phyloP scores from a whole-genome alignment of 2,329 filamentous ascomycete genomes.

The Venturiaceae sp. region DNA sequence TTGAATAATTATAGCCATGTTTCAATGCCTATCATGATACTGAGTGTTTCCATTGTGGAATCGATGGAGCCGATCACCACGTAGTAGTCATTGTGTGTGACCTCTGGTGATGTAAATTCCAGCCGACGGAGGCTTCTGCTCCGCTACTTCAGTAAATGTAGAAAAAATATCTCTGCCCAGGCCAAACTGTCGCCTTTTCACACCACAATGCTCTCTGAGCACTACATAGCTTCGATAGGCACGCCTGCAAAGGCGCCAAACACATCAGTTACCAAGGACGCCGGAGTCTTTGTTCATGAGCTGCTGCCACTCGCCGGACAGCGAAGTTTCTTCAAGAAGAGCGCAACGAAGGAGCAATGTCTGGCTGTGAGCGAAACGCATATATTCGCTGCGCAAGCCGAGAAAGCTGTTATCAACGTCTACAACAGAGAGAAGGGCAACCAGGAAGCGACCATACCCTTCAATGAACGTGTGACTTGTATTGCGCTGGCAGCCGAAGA shows the following conservation, averaged over 20 bases:
- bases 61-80: no score
- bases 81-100: no score
- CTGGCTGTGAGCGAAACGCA: conserved; percentile 74
- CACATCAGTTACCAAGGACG: conserved; percentile 55
- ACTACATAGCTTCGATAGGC: conserved; percentile 5
- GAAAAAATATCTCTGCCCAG: no score
- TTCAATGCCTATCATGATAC: no score
- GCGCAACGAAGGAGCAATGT: conserved; percentile 67
- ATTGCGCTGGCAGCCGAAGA: conserved; percentile 55
- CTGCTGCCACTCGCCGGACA: conserved; percentile 69
- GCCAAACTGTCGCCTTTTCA: neutral
- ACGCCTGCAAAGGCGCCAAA: conserved; percentile 12
- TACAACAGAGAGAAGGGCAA: conserved; percentile 77
- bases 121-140: no score
- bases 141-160: no score
- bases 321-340: conserved; percentile 82
- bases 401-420: conserved; percentile 87
- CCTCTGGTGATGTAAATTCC: no score
- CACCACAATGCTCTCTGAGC: conserved; percentile 7
- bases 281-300: conserved; percentile 78
- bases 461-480: conserved; percentile 77
- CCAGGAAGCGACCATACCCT: conserved; percentile 80
- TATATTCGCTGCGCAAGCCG: conserved; percentile 82
- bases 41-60: no score
- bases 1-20: no score